These are phyloP conservation scores for Arabidopsis hybrid DNA, from an alignment of 441 rosid species.

Conservation along the genomic window DNA sequence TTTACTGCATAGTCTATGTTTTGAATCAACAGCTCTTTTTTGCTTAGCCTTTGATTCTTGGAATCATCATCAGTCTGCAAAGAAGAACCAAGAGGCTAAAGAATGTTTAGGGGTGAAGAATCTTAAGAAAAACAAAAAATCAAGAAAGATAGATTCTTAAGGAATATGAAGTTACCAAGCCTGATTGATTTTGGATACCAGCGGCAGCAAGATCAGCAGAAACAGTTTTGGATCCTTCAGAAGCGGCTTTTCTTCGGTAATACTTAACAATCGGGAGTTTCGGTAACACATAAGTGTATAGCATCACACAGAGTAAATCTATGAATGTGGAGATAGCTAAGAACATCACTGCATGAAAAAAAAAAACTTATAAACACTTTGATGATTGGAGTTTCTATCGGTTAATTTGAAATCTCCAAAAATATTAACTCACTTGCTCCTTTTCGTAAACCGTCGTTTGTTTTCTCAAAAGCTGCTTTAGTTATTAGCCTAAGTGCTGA, in stretches of 20 bases:
- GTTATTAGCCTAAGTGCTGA: constrained; percentile 76
- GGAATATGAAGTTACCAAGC: constrained; percentile 33
- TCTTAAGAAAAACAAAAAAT: neutral
- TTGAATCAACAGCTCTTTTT: constrained; percentile 59
- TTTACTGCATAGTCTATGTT: constrained; percentile 80
- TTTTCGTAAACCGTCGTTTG: constrained; percentile 60
- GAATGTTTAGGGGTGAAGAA: neutral
- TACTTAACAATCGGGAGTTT: constrained; percentile 50
- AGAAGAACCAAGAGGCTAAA: constrained; percentile 25
- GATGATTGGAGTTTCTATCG: neutral
- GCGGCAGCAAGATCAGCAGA: constrained; percentile 70
- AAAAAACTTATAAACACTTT: neutral
- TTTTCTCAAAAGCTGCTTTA: constrained; percentile 70
- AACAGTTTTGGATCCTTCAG: constrained; percentile 48
- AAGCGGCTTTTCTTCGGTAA: constrained; percentile 45
- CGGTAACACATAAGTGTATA: constrained; percentile 41
- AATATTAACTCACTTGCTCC: constrained; percentile 58
- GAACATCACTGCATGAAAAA: constrained; percentile 42
- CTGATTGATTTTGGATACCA: constrained; percentile 59
- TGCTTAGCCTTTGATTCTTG: constrained; percentile 62
- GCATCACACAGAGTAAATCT: constrained; percentile 41
- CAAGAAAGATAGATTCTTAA: neutral
- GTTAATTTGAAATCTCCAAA: neutral
- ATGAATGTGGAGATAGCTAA: constrained; percentile 44
- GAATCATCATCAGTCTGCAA: constrained; percentile 53